Evolutionary conservation across 140 eudicot species (phyloP).

Genomic region (Stevia rebaudiana): DNA sequence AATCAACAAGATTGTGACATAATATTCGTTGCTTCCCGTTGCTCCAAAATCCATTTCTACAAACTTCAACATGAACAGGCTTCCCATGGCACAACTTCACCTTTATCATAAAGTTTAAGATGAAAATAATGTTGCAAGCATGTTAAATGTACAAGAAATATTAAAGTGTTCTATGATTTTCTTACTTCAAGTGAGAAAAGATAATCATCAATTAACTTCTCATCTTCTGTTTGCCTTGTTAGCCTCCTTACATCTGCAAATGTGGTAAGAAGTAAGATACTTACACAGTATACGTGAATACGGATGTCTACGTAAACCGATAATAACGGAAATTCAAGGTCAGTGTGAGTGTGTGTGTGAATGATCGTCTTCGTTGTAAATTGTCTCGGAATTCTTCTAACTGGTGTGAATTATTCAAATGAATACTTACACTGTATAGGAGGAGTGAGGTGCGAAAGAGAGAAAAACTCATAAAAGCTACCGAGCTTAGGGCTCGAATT

Average conservation of each 20-base stretch:
- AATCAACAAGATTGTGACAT: slow-evolving; percentile 90
- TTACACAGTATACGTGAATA: background rate
- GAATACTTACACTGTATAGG: slow-evolving; percentile 74
- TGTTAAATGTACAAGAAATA: background rate
- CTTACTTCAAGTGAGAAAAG: slow-evolving; percentile 87
- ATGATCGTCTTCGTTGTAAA: background rate
- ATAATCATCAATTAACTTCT: slow-evolving; percentile 41
- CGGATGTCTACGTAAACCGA: background rate
- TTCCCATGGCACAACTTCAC: slow-evolving; percentile 94
- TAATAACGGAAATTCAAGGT: background rate
- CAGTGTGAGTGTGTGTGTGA: background rate
- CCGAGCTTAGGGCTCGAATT: slow-evolving; percentile 83
- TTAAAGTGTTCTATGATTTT: background rate
- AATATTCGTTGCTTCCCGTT: slow-evolving; percentile 71
- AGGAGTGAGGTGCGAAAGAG: slow-evolving; percentile 92
- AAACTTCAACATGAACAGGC: slow-evolving; percentile 67
- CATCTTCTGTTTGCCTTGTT: slow-evolving; percentile 48
- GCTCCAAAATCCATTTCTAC: slow-evolving; percentile 70
- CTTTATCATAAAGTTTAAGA: slow-evolving; percentile 33
- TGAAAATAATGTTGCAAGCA: slow-evolving; percentile 9
- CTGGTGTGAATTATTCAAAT: background rate
- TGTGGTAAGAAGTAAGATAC: background rate
- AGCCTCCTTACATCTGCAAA: slow-evolving; percentile 70
- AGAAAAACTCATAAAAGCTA: slow-evolving; percentile 93
- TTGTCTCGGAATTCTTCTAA: background rate